phyloP scores from a whole-genome alignment of 208 protist species.

The Acanthamoeba triangularis region DNA sequence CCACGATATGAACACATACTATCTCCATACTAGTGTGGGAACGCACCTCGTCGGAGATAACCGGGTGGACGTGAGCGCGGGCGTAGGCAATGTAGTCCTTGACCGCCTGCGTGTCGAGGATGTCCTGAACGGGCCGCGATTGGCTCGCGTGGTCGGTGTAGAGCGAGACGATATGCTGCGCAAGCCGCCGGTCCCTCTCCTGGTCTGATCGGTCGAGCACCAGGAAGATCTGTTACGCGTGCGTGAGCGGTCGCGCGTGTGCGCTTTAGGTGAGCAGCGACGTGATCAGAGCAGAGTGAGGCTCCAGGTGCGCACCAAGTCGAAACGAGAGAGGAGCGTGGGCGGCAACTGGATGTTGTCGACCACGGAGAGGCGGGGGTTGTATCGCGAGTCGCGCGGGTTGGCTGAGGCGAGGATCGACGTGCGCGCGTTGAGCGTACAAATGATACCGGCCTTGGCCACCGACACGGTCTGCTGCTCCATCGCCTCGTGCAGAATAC shows the following conservation, averaged over 20 bases:
- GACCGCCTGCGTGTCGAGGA: slow-evolving; percentile 59
- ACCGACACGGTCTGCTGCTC: slow-evolving; percentile 99
- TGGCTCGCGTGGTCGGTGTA: slow-evolving; percentile 89
- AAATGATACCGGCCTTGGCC: slow-evolving; percentile 99
- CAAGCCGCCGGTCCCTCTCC: slow-evolving; percentile 95
- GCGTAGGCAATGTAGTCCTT: slow-evolving; percentile 96
- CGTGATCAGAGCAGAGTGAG: not conserved
- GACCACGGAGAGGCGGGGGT: slow-evolving; percentile 97
- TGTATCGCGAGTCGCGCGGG: slow-evolving; percentile 98
- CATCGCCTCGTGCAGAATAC: slow-evolving; percentile 99
- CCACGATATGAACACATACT: too few relatives aligned
- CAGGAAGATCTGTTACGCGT: slow-evolving; percentile 85
- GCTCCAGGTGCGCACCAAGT: slow-evolving; percentile 23
- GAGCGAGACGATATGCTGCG: slow-evolving; percentile 97
- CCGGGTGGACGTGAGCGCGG: slow-evolving; percentile 92
- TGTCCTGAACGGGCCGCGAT: not conserved
- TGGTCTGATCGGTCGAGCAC: slow-evolving; percentile 97
- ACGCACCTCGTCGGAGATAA: slow-evolving; percentile 94
- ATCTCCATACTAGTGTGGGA: not conserved
- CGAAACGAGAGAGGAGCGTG: slow-evolving; percentile 98
- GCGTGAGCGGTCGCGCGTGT: not conserved
- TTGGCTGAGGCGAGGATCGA: slow-evolving; percentile 99
- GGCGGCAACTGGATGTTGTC: slow-evolving; percentile 99
- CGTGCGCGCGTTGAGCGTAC: slow-evolving; percentile 98
- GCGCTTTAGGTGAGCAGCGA: not conserved